Conservation (phyloP, 768 basidiomycete species). For the Suillus subaureus region DNA sequence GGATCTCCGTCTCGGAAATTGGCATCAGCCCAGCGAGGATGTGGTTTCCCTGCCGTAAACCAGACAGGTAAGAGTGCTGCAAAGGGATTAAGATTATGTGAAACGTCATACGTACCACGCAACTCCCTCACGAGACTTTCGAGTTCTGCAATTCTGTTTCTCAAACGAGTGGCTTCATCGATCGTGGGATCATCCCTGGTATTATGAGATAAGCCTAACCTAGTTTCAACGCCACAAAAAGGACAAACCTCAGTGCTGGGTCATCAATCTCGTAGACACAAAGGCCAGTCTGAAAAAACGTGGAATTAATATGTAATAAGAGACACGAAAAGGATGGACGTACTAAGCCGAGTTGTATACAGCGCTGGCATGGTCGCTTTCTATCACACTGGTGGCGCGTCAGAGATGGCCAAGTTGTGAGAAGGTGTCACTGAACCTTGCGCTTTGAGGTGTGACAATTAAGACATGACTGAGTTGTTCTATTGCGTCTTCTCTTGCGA, state of each 20-base stretch:
- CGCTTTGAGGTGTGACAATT: conserved; percentile 95
- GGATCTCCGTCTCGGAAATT: conserved; percentile 80
- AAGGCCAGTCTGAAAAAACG: conserved; percentile 70
- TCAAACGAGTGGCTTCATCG: conserved; percentile 84
- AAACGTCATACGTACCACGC: conserved; percentile 53
- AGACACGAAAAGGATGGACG: conserved; percentile 17
- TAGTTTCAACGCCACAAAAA: not conserved
- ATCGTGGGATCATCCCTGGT: conserved; percentile 81
- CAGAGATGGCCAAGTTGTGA: conserved; percentile 7
- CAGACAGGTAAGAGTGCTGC: conserved; percentile 15
- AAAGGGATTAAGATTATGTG: conserved; percentile 13
- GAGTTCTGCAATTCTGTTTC: conserved; percentile 89
- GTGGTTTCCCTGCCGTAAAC: conserved; percentile 67
- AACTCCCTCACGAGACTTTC: conserved; percentile 86
- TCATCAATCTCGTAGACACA: conserved; percentile 96
- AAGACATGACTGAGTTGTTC: conserved; percentile 85
- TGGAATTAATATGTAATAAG: conserved; percentile 11
- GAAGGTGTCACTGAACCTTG: conserved; percentile 55
- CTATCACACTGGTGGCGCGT: conserved; percentile 71
- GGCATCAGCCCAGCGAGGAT: conserved; percentile 83
- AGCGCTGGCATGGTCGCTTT: conserved; percentile 87
- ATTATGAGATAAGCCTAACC: conserved; percentile 2
- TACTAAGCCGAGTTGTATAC: conserved; percentile 88
- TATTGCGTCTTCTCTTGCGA: conserved; percentile 84
- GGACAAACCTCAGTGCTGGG: conserved; percentile 68